A percentile compares a stretch with the other conserved stretches of the same genome.
These are phyloP conservation scores for Eimeria maxima DNA, from an alignment of 169 alveolate genomes.

Conservation along the genomic window DNA sequence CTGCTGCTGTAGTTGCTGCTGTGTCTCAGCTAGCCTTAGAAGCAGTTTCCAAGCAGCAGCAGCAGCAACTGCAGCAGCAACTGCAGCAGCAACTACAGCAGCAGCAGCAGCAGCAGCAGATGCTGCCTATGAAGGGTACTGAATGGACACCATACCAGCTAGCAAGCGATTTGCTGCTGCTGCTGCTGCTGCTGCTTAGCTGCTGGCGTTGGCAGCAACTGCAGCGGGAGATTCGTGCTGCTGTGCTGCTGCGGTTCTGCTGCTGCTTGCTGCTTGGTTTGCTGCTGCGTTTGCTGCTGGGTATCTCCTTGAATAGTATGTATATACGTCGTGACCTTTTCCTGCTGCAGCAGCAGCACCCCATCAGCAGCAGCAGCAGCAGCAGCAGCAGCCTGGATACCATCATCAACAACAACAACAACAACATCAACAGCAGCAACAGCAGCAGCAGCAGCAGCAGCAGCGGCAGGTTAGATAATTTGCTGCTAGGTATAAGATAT, in stretches of 20 bases:
- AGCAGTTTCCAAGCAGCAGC: not conserved
- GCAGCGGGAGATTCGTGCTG: constrained; percentile 14
- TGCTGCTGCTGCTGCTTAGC: not conserved
- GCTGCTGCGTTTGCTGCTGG: not conserved
- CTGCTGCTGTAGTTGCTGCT: not conserved
- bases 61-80: no score
- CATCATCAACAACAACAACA: no score
- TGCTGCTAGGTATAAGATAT: no score
- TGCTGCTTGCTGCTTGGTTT: not conserved
- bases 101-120: constrained; percentile 30
- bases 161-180: not conserved
- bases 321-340: not conserved
- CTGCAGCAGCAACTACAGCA: not conserved
- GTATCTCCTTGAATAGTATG: not conserved
- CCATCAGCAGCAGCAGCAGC: constrained; percentile 8
- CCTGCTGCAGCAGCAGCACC: not conserved
- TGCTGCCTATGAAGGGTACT: not conserved
- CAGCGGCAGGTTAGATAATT: no score
- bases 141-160: not conserved
- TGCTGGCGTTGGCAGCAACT: not conserved
- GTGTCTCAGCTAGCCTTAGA: not conserved
- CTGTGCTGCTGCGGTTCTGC: constrained; percentile 35
- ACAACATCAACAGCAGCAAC: no score
- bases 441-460: no score
- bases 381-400: no score